Base-by-base conservation (phyloP, 2,329 filamentous ascomycete genomes). In the Colletotrichum tropicale region DNA sequence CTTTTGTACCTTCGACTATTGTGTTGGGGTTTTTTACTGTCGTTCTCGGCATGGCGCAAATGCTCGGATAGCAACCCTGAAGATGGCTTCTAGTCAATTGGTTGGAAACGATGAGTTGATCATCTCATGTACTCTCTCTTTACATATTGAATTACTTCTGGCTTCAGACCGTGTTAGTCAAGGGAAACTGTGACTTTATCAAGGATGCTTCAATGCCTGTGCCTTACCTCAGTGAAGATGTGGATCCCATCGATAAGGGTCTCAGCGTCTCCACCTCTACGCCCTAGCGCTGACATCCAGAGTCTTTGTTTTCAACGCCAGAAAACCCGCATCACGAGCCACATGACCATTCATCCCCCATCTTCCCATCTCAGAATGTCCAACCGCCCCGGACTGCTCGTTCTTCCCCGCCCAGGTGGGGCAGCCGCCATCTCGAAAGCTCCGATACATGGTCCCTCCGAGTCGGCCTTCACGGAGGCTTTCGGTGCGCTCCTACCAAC, bases 401-500 rank as follows among this genome's bases (percentile, higher is more conserved):
- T 74, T 15, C 56, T 70, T 2, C 71, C 71, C 1, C 66, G 71
- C 16, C 71, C 71, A 2, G 66, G 43, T 8, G 32, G 24, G 13
- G 36, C 10, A 12, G 7, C 24, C 8, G 24, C 32, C 65, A 15
- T 67, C 32, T 28, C 73, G 21, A 38, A 30, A 24, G 2, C 24
- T 2, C 71, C 83, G 7, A 83, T 88, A 12, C 21, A 80, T 24
- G 86, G 79, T 1, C 84, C 87, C 2, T 34, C 82, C 0, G 86
- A 88, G 70, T 67, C 66, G n/a, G 70, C 76, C 2, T 87, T 88
- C 65, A 82, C 80, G 3, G 32, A 74, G 5, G 76, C 80, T 0
- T 88, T 88, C 60, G 86, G 87, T 26, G 65, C 71, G 0, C 79
- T 88, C 1, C 82, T 88, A 1, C 87, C 87, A 0, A 73, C 79